Base-by-base conservation (phyloP, 345 rosid genomes). In the Acer saccharum region DNA sequence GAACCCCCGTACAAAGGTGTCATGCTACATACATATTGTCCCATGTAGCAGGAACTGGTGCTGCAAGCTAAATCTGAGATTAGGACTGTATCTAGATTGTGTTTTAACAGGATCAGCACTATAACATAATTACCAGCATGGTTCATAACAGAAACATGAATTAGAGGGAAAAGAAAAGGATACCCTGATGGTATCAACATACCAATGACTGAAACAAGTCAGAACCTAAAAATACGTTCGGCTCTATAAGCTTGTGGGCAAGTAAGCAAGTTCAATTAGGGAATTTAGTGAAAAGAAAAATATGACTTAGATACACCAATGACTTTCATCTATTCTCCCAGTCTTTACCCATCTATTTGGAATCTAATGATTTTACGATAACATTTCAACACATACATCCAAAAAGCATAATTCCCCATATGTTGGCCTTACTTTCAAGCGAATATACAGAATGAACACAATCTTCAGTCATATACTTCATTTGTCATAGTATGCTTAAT, bases 241-340 rank as follows among this genome's bases (percentile, higher is more conserved):
- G 6, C 23, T n/a, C 71, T 25, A 41, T 65, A 65, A 60, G 32
- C 61, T 41, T 35, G 35, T n/a, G 44, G 58, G 44, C 52, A 78
- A 78, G 35, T n/a, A 29, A 68, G 44, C 52, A 78, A 78, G 64
- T 48, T 68, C 55, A 13, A 18, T 54, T 57, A 43, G 48, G 3
- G 48, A 71, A 76, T 17, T 68, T 68, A 68, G 10, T 6, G 61
- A 35, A 35, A 35, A n/a, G n/a, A n/a, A 69, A 60, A 61, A 29
- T 12, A n/a, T 65, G 27, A 29, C 48, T 17, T 18, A 21, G 1
- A 4, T 62, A 46, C 48, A 32, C 46, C 4, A 77, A 27, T 39
- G 18, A 73, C 58, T 76, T 58, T 52, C 61, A 55, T 68, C 39
- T 12, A 27, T 18, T 20, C 32, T 57, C 11, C 39, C 71, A 29